These are phyloP conservation scores for Euphrasia arctica DNA, from an alignment of 305 asterid species.

Conservation along the genomic window DNA sequence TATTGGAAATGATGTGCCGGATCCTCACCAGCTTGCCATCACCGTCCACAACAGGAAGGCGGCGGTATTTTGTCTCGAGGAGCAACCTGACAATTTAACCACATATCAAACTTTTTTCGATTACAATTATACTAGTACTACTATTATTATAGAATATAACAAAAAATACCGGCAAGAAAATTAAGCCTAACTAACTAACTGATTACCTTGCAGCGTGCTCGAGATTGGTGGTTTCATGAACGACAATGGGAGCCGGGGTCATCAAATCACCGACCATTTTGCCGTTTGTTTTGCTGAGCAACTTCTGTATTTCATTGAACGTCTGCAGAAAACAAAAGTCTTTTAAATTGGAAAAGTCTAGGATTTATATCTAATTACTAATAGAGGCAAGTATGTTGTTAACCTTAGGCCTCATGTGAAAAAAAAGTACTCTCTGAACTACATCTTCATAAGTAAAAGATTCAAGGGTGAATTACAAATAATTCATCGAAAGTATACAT, in stretches of 20 bases:
- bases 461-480: too few relatives aligned
- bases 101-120: neutral
- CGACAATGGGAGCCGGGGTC: slow-evolving; percentile 90
- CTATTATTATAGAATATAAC: slow-evolving; percentile 18
- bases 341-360: too few relatives aligned
- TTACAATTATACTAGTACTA: slow-evolving; percentile 13
- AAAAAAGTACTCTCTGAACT: too few relatives aligned
- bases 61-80: slow-evolving; percentile 76
- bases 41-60: slow-evolving; percentile 78
- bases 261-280: slow-evolving; percentile 77
- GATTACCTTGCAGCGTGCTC: slow-evolving; percentile 86
- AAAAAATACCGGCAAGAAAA: too few relatives aligned
- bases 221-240: slow-evolving; percentile 71
- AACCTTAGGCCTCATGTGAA: neutral
- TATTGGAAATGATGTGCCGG: slow-evolving; percentile 10
- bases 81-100: slow-evolving; percentile 45
- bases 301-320: slow-evolving; percentile 61
- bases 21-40: slow-evolving; percentile 76
- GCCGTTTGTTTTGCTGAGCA: slow-evolving; percentile 77
- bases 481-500: too few relatives aligned
- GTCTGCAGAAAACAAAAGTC: slow-evolving; percentile 20
- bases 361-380: too few relatives aligned
- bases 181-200: too few relatives aligned
- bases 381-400: neutral
- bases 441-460: too few relatives aligned